These are phyloP conservation scores for Colletotrichum sp. DNA, from an alignment of 2,329 filamentous ascomycete genomes.

Conservation along the genomic window DNA sequence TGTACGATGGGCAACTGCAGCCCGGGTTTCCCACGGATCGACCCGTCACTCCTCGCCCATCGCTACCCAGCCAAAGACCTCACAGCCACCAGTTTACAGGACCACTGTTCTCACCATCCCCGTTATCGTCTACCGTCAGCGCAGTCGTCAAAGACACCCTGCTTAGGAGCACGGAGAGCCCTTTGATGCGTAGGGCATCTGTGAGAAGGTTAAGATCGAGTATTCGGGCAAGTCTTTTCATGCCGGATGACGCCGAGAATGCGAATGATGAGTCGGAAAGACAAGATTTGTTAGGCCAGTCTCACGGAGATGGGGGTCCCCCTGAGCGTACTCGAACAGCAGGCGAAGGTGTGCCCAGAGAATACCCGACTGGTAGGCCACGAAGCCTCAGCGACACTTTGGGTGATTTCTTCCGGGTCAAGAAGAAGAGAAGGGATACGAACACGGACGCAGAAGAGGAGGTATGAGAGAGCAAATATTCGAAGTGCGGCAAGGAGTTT, in stretches of 20 bases:
- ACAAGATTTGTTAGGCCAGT: neutral
- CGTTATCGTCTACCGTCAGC: constrained; percentile 63
- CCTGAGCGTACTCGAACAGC: constrained; percentile 15
- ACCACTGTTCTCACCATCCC: constrained; percentile 63
- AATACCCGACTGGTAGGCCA: constrained; percentile 32
- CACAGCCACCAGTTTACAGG: constrained; percentile 47
- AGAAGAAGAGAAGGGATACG: constrained; percentile 31
- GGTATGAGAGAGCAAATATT: neutral
- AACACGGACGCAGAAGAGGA: constrained; percentile 25
- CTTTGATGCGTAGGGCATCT: constrained; percentile 46
- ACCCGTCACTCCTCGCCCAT: constrained; percentile 22
- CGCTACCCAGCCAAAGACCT: constrained; percentile 27
- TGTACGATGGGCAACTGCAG: constrained; percentile 30
- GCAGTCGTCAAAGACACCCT: constrained; percentile 63
- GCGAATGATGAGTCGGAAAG: constrained; percentile 21
- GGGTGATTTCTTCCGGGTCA: constrained; percentile 42
- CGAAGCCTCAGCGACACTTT: constrained; percentile 48
- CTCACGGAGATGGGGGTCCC: neutral
- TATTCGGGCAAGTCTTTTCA: constrained; percentile 60
- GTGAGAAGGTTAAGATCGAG: constrained; percentile 53
- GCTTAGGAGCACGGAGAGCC: constrained; percentile 48
- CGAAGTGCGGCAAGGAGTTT: neutral
- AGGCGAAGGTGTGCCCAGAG: constrained; percentile 4
- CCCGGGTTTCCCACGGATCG: constrained; percentile 22
- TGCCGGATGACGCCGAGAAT: constrained; percentile 49